Conservation (phyloP, 108 stramenopile genomes). For the Nitzschia sp. region DNA sequence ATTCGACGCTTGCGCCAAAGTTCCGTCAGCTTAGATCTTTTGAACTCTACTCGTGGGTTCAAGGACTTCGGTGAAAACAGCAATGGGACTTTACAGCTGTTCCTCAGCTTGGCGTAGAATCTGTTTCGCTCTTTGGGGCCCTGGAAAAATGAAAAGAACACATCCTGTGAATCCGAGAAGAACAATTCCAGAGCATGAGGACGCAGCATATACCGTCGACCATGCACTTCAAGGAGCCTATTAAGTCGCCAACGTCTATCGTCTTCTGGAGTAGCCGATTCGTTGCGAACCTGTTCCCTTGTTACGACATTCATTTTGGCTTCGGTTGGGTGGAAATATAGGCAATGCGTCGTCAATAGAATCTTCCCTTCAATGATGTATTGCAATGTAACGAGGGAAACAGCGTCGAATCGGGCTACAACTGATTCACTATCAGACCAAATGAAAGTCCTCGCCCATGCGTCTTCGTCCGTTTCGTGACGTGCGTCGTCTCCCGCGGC, state of each 20-base stretch:
- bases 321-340: constrained; percentile 76
- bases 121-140: constrained; percentile 72
- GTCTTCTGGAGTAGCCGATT: constrained; percentile 10
- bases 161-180: constrained; percentile 75
- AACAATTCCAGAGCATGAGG: constrained; percentile 91
- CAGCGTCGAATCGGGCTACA: constrained; percentile 67
- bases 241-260: constrained; percentile 68
- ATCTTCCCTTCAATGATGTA: constrained; percentile 57
- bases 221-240: constrained; percentile 72
- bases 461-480: constrained; percentile 42
- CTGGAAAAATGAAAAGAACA: constrained; percentile 84
- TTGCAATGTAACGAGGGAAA: constrained; percentile 64
- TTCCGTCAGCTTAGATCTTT: constrained; percentile 67
- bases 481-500: constrained; percentile 32
- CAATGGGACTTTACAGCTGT: constrained; percentile 77
- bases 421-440: constrained; percentile 74
- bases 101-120: constrained; percentile 76
- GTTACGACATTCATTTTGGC: constrained; percentile 67
- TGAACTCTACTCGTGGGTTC: constrained; percentile 74
- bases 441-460: constrained; percentile 75
- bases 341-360: constrained; percentile 71
- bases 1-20: constrained; percentile 79
- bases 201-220: constrained; percentile 90
- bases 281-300: constrained; percentile 42
- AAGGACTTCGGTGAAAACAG: constrained; percentile 74